phyloP scores from a whole-genome alignment of 306 rosid species.

The Trifolium repens region DNA sequence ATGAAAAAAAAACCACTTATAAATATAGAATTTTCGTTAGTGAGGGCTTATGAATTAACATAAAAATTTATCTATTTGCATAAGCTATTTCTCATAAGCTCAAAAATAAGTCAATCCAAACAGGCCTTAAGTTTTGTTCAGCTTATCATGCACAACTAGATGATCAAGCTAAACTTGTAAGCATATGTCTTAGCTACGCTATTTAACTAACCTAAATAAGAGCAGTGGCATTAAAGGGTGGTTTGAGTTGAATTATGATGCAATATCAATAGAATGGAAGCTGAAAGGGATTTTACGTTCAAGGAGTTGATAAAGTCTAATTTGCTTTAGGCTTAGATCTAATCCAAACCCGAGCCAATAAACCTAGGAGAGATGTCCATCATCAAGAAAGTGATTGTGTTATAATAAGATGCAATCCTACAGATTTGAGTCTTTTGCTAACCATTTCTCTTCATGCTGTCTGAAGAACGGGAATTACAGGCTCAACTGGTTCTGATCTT shows the following conservation, averaged over 20 bases:
- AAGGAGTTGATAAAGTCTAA: background rate
- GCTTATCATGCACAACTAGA: too few species aligned
- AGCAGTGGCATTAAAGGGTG: background rate
- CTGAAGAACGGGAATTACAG: background rate
- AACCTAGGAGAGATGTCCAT: background rate
- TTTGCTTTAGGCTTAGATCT: background rate
- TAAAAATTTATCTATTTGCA: too few species aligned
- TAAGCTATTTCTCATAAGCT: too few species aligned
- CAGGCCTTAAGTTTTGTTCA: too few species aligned
- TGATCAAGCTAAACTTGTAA: too few species aligned
- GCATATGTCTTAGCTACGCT: too few species aligned
- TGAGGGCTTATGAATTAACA: too few species aligned
- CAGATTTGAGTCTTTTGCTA: background rate
- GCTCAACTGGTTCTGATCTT: background rate
- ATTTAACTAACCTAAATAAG: too few species aligned
- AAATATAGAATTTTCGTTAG: too few species aligned
- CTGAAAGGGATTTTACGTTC: background rate
- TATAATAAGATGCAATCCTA: background rate
- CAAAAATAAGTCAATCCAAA: too few species aligned
- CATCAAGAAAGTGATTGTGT: background rate
- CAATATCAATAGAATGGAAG: constrained; percentile 3
- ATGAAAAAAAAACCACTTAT: too few species aligned
- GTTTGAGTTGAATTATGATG: background rate
- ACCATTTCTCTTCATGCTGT: background rate
- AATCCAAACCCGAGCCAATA: background rate